phyloP scores from a whole-genome alignment of 257 asterid genomes.

The Euphrasia confusa region DNA sequence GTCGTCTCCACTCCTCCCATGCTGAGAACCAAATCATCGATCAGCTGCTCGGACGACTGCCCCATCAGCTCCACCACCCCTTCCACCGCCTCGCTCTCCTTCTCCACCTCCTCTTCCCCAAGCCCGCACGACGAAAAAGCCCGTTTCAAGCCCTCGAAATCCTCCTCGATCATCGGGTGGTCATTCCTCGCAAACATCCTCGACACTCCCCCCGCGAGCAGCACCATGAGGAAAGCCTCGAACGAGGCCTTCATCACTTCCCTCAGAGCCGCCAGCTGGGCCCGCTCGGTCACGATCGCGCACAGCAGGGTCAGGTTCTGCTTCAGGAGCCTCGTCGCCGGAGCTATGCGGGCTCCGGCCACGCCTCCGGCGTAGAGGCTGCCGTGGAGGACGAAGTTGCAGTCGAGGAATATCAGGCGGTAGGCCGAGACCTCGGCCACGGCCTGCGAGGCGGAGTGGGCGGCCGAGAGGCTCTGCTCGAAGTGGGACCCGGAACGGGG shows the following conservation, averaged over 20 bases:
- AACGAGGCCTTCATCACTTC: slow-evolving; percentile 81
- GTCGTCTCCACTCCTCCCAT: slow-evolving; percentile 35
- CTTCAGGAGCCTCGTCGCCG: slow-evolving; percentile 52
- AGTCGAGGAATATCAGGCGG: slow-evolving; percentile 71
- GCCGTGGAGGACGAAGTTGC: slow-evolving; percentile 52
- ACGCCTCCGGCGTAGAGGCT: slow-evolving; percentile 52
- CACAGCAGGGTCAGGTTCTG: slow-evolving; percentile 73
- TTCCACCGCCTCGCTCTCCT: slow-evolving; percentile 68
- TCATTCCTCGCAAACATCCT: slow-evolving; percentile 48
- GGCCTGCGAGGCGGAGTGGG: slow-evolving; percentile 48
- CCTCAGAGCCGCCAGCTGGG: slow-evolving; percentile 52
- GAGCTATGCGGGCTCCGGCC: slow-evolving; percentile 40
- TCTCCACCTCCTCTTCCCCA: slow-evolving; percentile 54
- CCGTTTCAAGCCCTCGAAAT: slow-evolving; percentile 46
- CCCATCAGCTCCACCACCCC: slow-evolving; percentile 73
- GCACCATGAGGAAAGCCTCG: slow-evolving; percentile 70
- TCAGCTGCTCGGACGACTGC: slow-evolving; percentile 58
- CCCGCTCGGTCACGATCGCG: slow-evolving; percentile 62
- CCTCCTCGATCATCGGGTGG: slow-evolving; percentile 64
- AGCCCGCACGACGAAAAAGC: slow-evolving; percentile 68
- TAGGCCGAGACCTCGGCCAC: slow-evolving; percentile 83
- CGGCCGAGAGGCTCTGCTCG: slow-evolving; percentile 39
- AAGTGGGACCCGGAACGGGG: slow-evolving; percentile 33
- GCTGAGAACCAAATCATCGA: slow-evolving; percentile 53
- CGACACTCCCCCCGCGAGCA: slow-evolving; percentile 75